Evolutionary conservation across 805 yeast genomes (phyloP).

Genomic region (Kurtzmaniella cleridarum): DNA sequence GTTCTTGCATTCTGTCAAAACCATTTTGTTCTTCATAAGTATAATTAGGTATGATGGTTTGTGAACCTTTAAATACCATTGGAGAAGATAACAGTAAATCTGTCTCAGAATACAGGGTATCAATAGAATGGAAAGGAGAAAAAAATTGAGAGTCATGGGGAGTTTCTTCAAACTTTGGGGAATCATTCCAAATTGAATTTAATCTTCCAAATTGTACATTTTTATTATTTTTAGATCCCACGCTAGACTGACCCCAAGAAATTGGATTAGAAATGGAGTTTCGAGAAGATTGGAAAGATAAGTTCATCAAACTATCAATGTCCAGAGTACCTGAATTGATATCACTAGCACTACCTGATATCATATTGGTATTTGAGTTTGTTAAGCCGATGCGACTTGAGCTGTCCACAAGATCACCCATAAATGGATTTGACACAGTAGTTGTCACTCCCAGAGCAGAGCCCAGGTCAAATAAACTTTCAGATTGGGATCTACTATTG

Average conservation of each 20-base stretch:
- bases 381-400: neutral
- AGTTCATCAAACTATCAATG: neutral
- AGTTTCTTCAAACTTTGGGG: slow-evolving; percentile 1
- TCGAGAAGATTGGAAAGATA: neutral
- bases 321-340: neutral
- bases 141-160: slow-evolving; percentile 1
- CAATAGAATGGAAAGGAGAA: slow-evolving; percentile 5
- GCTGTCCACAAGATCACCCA: neutral
- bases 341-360: neutral
- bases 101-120: neutral
- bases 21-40: neutral
- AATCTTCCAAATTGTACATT: neutral
- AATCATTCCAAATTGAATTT: slow-evolving; percentile 6
- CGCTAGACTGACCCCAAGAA: neutral
- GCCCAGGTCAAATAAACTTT: slow-evolving; percentile 1
- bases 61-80: neutral
- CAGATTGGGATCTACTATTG: neutral
- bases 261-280: neutral
- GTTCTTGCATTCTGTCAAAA: neutral
- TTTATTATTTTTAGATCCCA: neutral
- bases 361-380: neutral
- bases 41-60: neutral
- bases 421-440: no score
- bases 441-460: no score
- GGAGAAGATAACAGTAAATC: neutral